phyloP scores from a whole-genome alignment of 306 rosid genomes.

The Acacia melanoxylon region DNA sequence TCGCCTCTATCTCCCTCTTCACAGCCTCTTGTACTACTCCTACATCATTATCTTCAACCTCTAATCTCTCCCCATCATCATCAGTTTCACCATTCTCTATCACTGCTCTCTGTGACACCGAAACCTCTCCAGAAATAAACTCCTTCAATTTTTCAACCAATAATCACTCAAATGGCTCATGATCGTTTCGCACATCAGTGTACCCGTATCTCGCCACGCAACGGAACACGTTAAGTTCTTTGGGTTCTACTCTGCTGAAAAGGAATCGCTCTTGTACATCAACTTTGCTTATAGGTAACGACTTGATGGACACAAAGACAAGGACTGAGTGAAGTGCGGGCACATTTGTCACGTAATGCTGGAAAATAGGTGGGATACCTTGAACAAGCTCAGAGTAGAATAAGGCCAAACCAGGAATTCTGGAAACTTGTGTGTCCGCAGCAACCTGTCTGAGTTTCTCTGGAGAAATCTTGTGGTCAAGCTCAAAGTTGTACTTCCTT shows the following conservation, averaged over 20 bases:
- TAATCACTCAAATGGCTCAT: slow-evolving; percentile 58
- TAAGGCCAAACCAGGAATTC: slow-evolving; percentile 64
- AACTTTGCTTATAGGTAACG: slow-evolving; percentile 72
- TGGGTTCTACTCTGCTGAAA: slow-evolving; percentile 56
- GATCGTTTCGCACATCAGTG: slow-evolving; percentile 53
- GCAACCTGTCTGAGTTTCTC: slow-evolving; percentile 43
- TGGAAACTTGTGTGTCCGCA: slow-evolving; percentile 2
- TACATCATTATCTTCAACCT: not conserved
- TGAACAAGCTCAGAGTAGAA: slow-evolving; percentile 88
- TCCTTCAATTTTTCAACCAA: slow-evolving; percentile 54
- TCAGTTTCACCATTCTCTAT: not conserved
- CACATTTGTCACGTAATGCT: slow-evolving; percentile 58
- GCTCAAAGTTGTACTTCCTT: slow-evolving; percentile 65
- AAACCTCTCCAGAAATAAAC: slow-evolving; percentile 34
- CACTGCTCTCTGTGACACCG: not conserved
- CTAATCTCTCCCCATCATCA: not conserved
- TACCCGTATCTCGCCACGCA: slow-evolving; percentile 82
- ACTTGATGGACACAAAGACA: slow-evolving; percentile 67
- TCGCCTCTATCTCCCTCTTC: slow-evolving; percentile 36
- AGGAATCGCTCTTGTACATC: slow-evolving; percentile 57
- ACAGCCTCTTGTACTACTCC: not conserved
- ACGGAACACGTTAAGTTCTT: slow-evolving; percentile 52
- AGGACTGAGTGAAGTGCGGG: slow-evolving; percentile 71
- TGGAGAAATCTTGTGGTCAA: slow-evolving; percentile 55
- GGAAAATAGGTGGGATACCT: slow-evolving; percentile 88